Conservation (phyloP, 2,329 filamentous ascomycete genomes). For the Ilyonectria mors-panacis region DNA sequence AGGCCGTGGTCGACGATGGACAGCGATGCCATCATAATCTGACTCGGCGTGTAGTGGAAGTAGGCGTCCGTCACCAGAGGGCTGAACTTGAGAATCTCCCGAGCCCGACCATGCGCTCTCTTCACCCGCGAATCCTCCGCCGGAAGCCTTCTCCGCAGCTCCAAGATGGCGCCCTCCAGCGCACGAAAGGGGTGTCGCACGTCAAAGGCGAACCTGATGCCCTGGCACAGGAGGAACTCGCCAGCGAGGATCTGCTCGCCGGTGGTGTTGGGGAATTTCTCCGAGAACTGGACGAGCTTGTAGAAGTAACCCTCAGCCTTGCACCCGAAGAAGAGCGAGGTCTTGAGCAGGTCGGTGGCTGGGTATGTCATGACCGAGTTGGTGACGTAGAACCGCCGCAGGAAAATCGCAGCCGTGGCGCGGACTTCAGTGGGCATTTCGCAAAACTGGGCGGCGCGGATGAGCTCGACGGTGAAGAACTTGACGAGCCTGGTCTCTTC, state of each 20-base stretch:
- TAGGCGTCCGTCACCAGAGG: constrained; percentile 94
- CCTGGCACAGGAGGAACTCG: constrained; percentile 94
- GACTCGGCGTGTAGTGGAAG: constrained; percentile 94
- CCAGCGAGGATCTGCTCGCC: constrained; percentile 89
- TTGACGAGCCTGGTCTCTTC: constrained; percentile 88
- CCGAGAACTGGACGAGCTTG: constrained; percentile 74
- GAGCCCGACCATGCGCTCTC: constrained; percentile 80
- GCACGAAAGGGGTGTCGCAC: constrained; percentile 92
- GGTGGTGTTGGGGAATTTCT: constrained; percentile 78
- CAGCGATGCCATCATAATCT: constrained; percentile 91
- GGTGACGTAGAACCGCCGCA: constrained; percentile 94
- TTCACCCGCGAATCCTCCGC: constrained; percentile 69
- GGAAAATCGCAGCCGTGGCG: constrained; percentile 85
- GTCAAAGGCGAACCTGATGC: constrained; percentile 93
- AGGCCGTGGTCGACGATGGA: constrained; percentile 80
- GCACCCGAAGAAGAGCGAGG: constrained; percentile 91
- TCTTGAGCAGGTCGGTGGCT: constrained; percentile 89
- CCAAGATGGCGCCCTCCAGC: constrained; percentile 88
- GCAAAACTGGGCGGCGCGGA: constrained; percentile 70
- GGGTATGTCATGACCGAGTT: constrained; percentile 98
- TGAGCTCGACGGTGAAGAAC: constrained; percentile 77
- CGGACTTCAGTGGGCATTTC: constrained; percentile 67
- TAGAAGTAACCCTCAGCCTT: constrained; percentile 92
- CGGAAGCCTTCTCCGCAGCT: constrained; percentile 78
- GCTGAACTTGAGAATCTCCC: constrained; percentile 82